Conservation (phyloP, 108 stramenopile genomes). For the Cyclostephanos invisitatus region DNA sequence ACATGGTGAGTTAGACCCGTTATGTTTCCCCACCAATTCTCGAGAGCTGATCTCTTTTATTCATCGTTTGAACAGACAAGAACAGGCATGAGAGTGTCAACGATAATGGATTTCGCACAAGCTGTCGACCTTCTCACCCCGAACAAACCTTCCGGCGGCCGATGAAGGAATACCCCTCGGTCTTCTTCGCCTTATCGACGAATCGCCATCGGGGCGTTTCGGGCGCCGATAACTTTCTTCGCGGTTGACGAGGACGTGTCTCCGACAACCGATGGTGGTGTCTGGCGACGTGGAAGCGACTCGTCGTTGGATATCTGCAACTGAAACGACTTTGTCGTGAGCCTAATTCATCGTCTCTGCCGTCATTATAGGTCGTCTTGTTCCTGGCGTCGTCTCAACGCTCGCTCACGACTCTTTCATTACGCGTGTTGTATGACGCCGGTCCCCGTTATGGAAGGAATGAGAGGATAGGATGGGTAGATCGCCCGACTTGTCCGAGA, state of each 20-base stretch:
- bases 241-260: background rate
- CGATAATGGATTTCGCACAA: background rate
- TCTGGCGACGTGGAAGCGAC: background rate
- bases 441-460: no score
- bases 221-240: slow-evolving; percentile 7
- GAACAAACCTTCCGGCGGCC: slow-evolving; percentile 3
- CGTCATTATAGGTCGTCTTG: no score
- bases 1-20: no score
- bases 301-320: background rate
- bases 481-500: slow-evolving; percentile 23
- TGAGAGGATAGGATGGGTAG: no score
- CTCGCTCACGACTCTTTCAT: no score
- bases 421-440: no score
- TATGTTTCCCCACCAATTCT: background rate
- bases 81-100: background rate
- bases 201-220: slow-evolving; percentile 20
- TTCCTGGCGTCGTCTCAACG: no score
- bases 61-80: background rate
- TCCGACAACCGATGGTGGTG: no score
- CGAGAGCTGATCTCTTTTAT: background rate
- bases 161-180: slow-evolving; percentile 15
- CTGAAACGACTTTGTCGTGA: slow-evolving; percentile 2
- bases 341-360: slow-evolving; percentile 9
- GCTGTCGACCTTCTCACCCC: background rate
- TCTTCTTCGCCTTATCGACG: slow-evolving; percentile 17